Conservation (phyloP, 164 flowering plant species). For the Platanus orientalis region DNA sequence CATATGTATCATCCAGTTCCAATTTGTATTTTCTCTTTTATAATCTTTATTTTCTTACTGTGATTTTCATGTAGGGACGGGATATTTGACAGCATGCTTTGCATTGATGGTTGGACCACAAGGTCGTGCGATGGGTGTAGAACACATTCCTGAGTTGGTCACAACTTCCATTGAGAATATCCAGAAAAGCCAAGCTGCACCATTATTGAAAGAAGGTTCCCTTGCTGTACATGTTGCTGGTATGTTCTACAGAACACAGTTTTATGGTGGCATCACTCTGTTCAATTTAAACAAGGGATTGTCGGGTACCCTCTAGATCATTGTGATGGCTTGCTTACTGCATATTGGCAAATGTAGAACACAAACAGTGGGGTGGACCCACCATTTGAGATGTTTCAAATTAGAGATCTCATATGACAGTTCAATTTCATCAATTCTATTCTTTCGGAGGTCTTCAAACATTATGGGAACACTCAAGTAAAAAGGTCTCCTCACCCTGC, state of each 20-base stretch:
- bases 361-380: no score
- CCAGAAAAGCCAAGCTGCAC: conserved; percentile 68
- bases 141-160: conserved; percentile 90
- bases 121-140: conserved; percentile 91
- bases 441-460: no score
- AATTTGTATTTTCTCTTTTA: neutral
- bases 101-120: conserved; percentile 88
- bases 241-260: conserved; percentile 27
- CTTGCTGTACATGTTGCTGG: conserved; percentile 76
- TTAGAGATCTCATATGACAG: no score
- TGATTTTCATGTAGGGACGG: conserved; percentile 56
- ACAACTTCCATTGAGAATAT: conserved; percentile 60
- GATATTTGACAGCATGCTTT: conserved; percentile 93
- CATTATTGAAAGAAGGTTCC: conserved; percentile 63
- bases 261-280: no score
- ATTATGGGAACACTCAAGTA: no score
- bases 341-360: no score
- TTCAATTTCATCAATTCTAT: no score
- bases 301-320: no score
- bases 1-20: conserved; percentile 1
- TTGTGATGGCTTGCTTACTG: no score
- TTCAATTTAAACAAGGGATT: no score
- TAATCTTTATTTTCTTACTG: neutral
- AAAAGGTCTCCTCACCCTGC: no score
- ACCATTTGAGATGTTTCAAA: no score